phyloP scores from a whole-genome alignment of 1,284 basidiomycete genomes.

The Pseudozyma sp. region DNA sequence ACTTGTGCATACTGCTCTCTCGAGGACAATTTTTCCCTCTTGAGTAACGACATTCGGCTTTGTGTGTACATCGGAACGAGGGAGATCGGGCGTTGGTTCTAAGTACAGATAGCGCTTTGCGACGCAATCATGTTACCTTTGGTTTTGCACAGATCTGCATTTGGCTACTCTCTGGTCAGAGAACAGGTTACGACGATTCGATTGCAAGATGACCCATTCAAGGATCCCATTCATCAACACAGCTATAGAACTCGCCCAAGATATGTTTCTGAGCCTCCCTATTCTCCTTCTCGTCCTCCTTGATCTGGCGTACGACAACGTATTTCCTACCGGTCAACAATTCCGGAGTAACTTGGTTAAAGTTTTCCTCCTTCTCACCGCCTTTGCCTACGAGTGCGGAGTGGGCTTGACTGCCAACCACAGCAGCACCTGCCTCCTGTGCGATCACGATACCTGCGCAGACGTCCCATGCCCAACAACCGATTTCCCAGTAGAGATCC shows the following conservation, averaged over 20 bases:
- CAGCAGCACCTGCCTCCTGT: slow-evolving; percentile 76
- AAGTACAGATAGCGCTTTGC: too few relatives aligned
- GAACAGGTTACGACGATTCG: too few relatives aligned
- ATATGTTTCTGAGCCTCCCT: slow-evolving; percentile 82
- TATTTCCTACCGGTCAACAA: slow-evolving; percentile 87
- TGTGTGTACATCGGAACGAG: too few relatives aligned
- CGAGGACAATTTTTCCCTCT: too few relatives aligned
- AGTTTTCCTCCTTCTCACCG: slow-evolving; percentile 71
- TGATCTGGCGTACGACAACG: slow-evolving; percentile 76
- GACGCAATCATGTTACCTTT: too few relatives aligned
- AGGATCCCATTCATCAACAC: slow-evolving; percentile 78
- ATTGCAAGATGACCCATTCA: too few relatives aligned
- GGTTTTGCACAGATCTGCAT: too few relatives aligned
- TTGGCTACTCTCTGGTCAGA: too few relatives aligned
- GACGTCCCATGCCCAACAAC: slow-evolving; percentile 69
- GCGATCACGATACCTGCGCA: slow-evolving; percentile 91
- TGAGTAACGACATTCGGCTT: too few relatives aligned
- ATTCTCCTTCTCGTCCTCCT: slow-evolving; percentile 73
- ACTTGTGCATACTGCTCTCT: too few relatives aligned
- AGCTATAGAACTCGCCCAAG: slow-evolving; percentile 84
- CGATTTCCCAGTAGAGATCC: slow-evolving; percentile 68
- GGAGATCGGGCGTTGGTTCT: too few relatives aligned
- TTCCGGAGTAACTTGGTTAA: slow-evolving; percentile 74
- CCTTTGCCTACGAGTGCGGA: slow-evolving; percentile 71
- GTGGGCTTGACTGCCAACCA: slow-evolving; percentile 47